These are phyloP conservation scores for Xanthoceras sorbifolium DNA, from an alignment of 345 rosid genomes.

Conservation along the genomic window DNA sequence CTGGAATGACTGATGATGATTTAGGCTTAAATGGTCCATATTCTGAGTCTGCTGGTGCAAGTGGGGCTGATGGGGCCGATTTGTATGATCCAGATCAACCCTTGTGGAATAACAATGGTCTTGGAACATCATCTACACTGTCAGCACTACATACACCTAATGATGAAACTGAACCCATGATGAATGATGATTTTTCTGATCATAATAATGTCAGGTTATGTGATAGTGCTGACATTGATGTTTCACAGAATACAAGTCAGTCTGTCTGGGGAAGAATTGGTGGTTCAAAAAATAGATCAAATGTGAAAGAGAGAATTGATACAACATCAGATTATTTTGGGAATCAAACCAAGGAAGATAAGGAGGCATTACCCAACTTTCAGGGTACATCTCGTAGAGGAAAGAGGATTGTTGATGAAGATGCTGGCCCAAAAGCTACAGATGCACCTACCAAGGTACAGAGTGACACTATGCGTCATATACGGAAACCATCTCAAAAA, in stretches of 20 bases:
- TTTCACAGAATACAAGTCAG: constrained; percentile 46
- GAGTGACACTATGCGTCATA: constrained; percentile 38
- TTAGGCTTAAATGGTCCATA: constrained; percentile 57
- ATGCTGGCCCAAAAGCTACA: constrained; percentile 35
- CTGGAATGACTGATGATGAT: constrained; percentile 59
- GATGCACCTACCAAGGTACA: constrained; percentile 48
- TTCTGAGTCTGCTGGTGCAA: constrained; percentile 44
- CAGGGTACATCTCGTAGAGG: constrained; percentile 47
- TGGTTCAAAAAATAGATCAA: constrained; percentile 44
- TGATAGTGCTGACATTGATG: constrained; percentile 45
- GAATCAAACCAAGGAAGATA: constrained; percentile 55
- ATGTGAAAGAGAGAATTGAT: constrained; percentile 59
- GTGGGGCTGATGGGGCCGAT: constrained; percentile 82
- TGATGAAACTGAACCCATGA: constrained; percentile 54
- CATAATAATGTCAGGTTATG: constrained; percentile 35
- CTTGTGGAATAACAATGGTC: constrained; percentile 77
- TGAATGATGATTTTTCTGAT: constrained; percentile 50
- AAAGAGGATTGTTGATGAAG: constrained; percentile 46
- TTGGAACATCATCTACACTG: constrained; percentile 60
- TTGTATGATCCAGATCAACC: constrained; percentile 99
- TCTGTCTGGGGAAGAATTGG: constrained; percentile 82
- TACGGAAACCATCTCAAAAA: constrained; percentile 71
- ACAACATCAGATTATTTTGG: constrained; percentile 44
- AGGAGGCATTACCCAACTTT: constrained; percentile 37
- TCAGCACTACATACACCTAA: constrained; percentile 52